Evolutionary conservation across 495 filamentous ascomycete genomes (phyloP), one percentile per base, ranked within the genome.

Genomic region (Chaetomium fimeti): DNA sequence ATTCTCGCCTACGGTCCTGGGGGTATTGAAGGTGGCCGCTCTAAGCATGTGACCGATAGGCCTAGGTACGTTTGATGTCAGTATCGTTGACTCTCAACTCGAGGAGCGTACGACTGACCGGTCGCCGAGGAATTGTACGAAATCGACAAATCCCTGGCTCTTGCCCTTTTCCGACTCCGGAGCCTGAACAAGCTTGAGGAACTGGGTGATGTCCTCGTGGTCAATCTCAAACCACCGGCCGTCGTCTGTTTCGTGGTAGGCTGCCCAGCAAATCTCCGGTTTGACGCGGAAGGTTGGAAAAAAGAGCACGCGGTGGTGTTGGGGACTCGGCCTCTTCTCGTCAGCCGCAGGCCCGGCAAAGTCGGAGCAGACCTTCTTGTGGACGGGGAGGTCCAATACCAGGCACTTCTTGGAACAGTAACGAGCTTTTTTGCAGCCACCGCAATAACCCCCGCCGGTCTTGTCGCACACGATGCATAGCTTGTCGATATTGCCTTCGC

Each of bases 301-400:
- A 38, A 43, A 67, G 32, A 67, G 32, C 18, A 54, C 24, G 11
- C 59, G 60, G 28, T n/a, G 45, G 28, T 66, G 53, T 6, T 53
- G 16, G 2, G 64, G 53, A n/a, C 58, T 66, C 20, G 64, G 64
- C 4, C 64, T 59, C 5, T 42, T 57, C 5, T 18, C 32, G 0
- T 42, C 28, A 1, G 59, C 11, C 13, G 29, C 36, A 9, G 18
- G 5, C 20, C 40, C 54, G 3, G 24, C 52, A 52, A 67, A 67
- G 9, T 25, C 60, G 13, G 57, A 9, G 65, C 65, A 67, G 24
- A 67, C 18, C 55, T 55, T 59, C 60, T 63, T 63, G 61, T 67
- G 65, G 22, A 61, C 11, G 25, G 56, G 22, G 56, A 56, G 56
- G 57, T 67, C 65, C 1, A 51, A 24, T 11, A 25, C n/a, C 51